Evolutionary conservation across 768 basidiomycete species (phyloP).

Genomic region (Candolleomyces efflorescens): DNA sequence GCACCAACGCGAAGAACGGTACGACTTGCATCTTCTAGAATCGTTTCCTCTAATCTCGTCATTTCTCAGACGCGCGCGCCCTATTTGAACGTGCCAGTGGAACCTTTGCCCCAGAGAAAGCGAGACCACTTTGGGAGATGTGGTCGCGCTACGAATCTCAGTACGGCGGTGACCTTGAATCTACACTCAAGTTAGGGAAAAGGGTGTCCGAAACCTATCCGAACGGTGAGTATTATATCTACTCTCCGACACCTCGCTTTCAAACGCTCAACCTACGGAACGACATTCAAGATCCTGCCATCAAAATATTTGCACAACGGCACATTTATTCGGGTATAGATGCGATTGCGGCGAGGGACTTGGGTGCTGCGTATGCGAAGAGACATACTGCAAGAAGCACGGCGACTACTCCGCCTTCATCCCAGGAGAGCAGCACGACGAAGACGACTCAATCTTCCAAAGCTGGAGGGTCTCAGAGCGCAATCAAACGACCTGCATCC

Average conservation of each 20-base stretch:
- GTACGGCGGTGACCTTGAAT: slow-evolving; percentile 85
- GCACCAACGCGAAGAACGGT: slow-evolving; percentile 95
- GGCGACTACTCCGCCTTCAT: neutral
- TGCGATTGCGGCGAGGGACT: slow-evolving; percentile 83
- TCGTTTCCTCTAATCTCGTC: slow-evolving; percentile 7
- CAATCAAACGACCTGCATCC: slow-evolving; percentile 32
- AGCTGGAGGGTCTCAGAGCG: neutral
- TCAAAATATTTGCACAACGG: slow-evolving; percentile 87
- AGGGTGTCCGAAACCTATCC: slow-evolving; percentile 87
- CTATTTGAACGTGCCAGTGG: slow-evolving; percentile 87
- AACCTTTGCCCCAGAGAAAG: slow-evolving; percentile 72
- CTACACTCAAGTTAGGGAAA: slow-evolving; percentile 83
- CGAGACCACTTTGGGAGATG: slow-evolving; percentile 88
- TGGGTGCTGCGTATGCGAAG: slow-evolving; percentile 67
- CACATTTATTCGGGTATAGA: slow-evolving; percentile 82
- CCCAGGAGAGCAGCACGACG: slow-evolving; percentile 14
- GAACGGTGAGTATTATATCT: slow-evolving; percentile 47
- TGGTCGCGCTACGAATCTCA: slow-evolving; percentile 96
- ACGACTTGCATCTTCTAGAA: slow-evolving; percentile 21
- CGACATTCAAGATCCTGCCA: slow-evolving; percentile 70
- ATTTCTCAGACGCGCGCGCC: slow-evolving; percentile 79
- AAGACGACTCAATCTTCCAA: slow-evolving; percentile 31
- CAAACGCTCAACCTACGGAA: too few species aligned
- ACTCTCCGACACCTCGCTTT: neutral
- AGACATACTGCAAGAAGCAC: slow-evolving; percentile 21